A percentile compares a stretch with the other conserved stretches of the same genome.
Conservation (phyloP, 176 grass and related monocot genomes). For the Pontederia paniculata region DNA sequence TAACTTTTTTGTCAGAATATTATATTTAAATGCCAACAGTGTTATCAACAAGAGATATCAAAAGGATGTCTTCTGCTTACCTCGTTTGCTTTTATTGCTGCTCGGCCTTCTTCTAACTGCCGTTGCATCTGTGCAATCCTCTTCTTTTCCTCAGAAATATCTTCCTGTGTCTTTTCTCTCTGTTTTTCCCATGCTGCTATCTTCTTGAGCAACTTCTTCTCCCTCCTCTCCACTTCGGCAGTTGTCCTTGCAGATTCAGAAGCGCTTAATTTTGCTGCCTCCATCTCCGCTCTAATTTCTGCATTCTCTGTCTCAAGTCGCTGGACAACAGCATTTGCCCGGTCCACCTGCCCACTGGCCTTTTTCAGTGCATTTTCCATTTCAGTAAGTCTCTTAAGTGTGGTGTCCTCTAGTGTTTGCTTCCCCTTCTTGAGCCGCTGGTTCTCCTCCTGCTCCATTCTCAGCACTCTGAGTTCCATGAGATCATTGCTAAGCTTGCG, state of each 20-base stretch:
- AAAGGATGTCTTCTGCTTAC: slow-evolving; percentile 26
- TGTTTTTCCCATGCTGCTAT: slow-evolving; percentile 59
- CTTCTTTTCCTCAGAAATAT: slow-evolving; percentile 38
- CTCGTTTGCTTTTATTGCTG: slow-evolving; percentile 43
- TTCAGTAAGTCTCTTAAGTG: slow-evolving; percentile 53
- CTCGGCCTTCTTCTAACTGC: slow-evolving; percentile 47
- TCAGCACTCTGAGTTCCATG: slow-evolving; percentile 58
- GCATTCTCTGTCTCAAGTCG: slow-evolving; percentile 87
- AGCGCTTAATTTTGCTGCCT: slow-evolving; percentile 83
- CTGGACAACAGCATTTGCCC: slow-evolving; percentile 52
- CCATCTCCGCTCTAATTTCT: slow-evolving; percentile 91
- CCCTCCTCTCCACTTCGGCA: slow-evolving; percentile 48
- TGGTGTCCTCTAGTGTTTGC: slow-evolving; percentile 48
- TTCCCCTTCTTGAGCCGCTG: slow-evolving; percentile 68
- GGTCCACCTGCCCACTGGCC: slow-evolving; percentile 77
- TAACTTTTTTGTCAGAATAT: no score
- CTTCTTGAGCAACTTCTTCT: slow-evolving; percentile 74
- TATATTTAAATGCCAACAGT: no score
- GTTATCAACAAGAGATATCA: not conserved
- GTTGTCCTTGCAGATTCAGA: slow-evolving; percentile 62
- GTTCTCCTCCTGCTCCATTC: slow-evolving; percentile 71
- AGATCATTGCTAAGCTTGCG: slow-evolving; percentile 83
- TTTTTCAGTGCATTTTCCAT: slow-evolving; percentile 85
- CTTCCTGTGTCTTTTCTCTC: slow-evolving; percentile 44
- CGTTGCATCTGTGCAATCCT: slow-evolving; percentile 38